phyloP scores from a whole-genome alignment of 2,329 filamentous ascomycete genomes.

The Trichoderma sp. region DNA sequence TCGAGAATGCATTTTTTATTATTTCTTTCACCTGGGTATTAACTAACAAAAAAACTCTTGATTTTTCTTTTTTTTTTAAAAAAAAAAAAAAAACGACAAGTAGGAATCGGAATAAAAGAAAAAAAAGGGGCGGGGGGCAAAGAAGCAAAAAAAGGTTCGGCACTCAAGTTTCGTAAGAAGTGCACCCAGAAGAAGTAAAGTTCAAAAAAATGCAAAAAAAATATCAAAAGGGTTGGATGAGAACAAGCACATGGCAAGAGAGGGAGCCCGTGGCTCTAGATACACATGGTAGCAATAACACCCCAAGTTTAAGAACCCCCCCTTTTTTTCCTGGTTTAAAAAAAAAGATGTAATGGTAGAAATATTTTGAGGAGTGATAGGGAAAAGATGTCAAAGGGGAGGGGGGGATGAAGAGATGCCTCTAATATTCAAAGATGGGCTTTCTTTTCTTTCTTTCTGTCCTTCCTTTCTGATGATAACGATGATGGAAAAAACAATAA shows the following conservation, averaged over 20 bases:
- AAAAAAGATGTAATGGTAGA: neutral
- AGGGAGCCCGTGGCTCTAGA: conserved; percentile 16
- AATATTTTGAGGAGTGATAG: neutral
- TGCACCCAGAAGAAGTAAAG: conserved; percentile 3
- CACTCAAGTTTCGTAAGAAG: conserved; percentile 15
- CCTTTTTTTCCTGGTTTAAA: neutral
- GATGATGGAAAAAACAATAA: neutral
- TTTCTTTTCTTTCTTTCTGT: neutral
- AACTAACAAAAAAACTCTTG: conserved; percentile 17
- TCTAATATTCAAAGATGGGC: conserved; percentile 14
- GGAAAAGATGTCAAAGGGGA: neutral
- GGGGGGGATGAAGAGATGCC: neutral
- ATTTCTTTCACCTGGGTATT: conserved; percentile 24
- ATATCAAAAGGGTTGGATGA: neutral
- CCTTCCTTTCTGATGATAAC: neutral
- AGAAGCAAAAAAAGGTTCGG: neutral
- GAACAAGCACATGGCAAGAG: conserved; percentile 4
- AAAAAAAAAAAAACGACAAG: neutral
- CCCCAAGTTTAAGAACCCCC: neutral
- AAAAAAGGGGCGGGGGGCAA: neutral
- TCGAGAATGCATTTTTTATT: conserved; percentile 18
- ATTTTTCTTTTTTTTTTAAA: conserved; percentile 19
- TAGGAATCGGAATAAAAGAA: neutral
- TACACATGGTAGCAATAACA: conserved; percentile 5
- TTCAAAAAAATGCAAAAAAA: neutral